Base-by-base conservation (phyloP, 257 asterid genomes). In the Thymus mandschuricus region DNA sequence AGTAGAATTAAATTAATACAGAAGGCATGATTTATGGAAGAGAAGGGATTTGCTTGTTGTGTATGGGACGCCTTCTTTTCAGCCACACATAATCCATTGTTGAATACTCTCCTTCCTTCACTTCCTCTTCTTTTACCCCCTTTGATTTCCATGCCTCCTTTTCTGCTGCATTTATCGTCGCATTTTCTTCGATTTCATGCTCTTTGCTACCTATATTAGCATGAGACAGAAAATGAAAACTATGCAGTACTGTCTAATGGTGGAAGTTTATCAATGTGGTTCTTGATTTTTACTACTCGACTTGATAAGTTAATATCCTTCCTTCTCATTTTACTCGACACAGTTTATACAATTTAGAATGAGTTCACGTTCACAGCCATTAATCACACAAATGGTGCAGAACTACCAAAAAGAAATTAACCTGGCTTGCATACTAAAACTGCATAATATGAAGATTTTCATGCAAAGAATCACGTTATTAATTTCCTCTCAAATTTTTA, bases 1-100 rank as follows among this genome's bases (percentile, higher is more conserved):
- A 28, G 41, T 11, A 45, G 29, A 64, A 55, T 54, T 35, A 0
- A 35, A 35, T 35, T 1, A 35, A 35, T 35, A 21, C 21, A 21
- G 3, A 21, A 59, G 61, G 69, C 75, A 48, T 49, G 70, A 72
- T 80, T 85, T 73, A 90, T 28, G 91, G 96, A 40, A 73, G 44
- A 28, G 72, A 57, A 15, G 91, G 92, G 43, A 81, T 28, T 59
- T 77, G 81, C 77, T 79, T 79, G 90, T 90, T 90, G 62, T 90
- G 96, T 69, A 88, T 82, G 1, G 97, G 97, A 6, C 86, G 82
- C 60, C 96, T 77, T 52, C 71, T 77, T 79, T 74, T 90, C 29
- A 86, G 86, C 74, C 77, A 77, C 41, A 35, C 28, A 76, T 90
- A 90, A 77, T 90, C 97, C 97, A 90, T 90, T 0, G 83, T 82